These are phyloP conservation scores for Toxoplasma gondii DNA, from an alignment of 169 alveolate species.

Conservation along the genomic window DNA sequence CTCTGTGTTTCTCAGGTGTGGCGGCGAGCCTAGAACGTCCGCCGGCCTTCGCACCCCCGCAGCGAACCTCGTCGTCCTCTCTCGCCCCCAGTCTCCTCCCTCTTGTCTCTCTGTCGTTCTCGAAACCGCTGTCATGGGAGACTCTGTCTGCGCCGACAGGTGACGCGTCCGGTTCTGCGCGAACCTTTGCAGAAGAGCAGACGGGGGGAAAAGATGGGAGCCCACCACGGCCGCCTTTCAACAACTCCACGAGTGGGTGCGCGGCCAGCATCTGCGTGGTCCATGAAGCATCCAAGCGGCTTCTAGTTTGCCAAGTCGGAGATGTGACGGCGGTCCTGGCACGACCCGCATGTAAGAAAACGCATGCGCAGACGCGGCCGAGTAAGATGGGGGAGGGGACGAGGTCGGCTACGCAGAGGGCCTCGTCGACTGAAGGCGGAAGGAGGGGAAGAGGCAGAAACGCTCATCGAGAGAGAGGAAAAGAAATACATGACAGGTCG, in stretches of 20 bases:
- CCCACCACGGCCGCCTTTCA: background rate
- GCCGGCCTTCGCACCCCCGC: background rate
- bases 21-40: background rate
- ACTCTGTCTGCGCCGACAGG: background rate
- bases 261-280: background rate
- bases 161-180: background rate
- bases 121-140: background rate
- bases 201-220: background rate
- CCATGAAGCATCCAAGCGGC: background rate
- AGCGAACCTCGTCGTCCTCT: background rate
- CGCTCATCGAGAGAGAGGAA: background rate
- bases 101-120: background rate
- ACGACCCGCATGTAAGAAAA: background rate
- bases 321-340: constrained; percentile 10
- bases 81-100: background rate
- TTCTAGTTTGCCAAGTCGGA: background rate
- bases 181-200: background rate
- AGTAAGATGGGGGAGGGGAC: background rate
- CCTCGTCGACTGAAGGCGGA: background rate
- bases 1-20: background rate
- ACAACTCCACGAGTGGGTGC: background rate
- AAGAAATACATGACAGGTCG: background rate
- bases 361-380: background rate
- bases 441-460: background rate
- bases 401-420: background rate